Percentiles rank a stretch among this genome's conserved stretches.
phyloP scores from a whole-genome alignment of 805 yeast genomes.

The Monosporozyma unispora region DNA sequence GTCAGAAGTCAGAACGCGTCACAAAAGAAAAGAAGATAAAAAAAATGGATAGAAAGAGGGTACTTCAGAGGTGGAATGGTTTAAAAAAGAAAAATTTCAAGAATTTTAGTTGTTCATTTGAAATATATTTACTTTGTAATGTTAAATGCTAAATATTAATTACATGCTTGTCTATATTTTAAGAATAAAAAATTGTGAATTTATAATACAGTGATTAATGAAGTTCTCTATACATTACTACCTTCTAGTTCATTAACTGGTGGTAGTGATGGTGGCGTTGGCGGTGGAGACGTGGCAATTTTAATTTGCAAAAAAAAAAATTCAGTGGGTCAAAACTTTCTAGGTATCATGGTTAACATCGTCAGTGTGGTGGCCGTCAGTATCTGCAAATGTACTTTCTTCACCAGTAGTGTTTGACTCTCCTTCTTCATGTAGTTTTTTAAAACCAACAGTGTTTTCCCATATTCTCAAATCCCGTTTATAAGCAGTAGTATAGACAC shows the following conservation, averaged over 20 bases:
- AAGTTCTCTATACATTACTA: neutral
- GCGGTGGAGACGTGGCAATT: too few species aligned
- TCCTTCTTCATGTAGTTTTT: neutral
- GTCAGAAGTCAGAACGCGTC: neutral
- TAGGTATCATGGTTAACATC: neutral
- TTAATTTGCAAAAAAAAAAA: too few species aligned
- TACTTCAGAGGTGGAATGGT: too few species aligned
- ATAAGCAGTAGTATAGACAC: conserved; percentile 29
- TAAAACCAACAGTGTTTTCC: conserved; percentile 20
- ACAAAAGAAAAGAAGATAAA: neutral
- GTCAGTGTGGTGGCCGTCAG: neutral
- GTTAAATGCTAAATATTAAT: neutral
- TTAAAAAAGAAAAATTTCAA: too few species aligned
- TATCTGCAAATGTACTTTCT: neutral
- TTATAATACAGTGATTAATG: too few species aligned
- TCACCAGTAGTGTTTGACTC: neutral
- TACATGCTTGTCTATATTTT: neutral
- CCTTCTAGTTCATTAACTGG: too few species aligned
- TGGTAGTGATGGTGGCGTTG: too few species aligned
- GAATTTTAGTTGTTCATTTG: too few species aligned
- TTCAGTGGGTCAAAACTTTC: too few species aligned
- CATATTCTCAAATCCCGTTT: conserved; percentile 32
- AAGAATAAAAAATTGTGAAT: neutral
- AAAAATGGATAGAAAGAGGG: too few species aligned
- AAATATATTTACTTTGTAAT: too few species aligned